Percentiles rank a stretch among this genome's conserved stretches.
Evolutionary conservation across 2,329 filamentous ascomycete species (phyloP).

Genomic region (Penicillium sp.): DNA sequence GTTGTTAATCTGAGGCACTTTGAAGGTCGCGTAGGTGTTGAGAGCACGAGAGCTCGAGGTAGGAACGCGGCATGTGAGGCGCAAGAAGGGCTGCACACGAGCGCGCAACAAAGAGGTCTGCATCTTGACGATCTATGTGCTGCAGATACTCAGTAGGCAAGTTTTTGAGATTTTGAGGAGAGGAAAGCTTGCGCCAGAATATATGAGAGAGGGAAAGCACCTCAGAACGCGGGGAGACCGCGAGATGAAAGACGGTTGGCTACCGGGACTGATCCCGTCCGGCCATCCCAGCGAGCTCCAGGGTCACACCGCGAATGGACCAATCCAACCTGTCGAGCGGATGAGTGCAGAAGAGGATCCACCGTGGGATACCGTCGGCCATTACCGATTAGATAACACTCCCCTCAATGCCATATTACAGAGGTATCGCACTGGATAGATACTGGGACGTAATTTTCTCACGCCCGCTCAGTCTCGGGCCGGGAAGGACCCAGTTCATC

Average conservation of each 20-base stretch:
- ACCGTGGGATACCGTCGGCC: background rate
- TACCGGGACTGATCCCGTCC: slow-evolving; percentile 5
- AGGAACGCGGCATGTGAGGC: slow-evolving; percentile 22
- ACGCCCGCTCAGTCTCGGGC: background rate
- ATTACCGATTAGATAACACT: background rate
- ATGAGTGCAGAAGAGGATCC: background rate
- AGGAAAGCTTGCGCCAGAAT: background rate
- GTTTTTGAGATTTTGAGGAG: background rate
- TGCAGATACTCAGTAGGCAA: background rate
- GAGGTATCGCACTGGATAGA: background rate
- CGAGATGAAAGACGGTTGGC: background rate
- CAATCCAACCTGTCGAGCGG: background rate
- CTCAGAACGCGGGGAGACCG: background rate
- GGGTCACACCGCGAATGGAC: background rate
- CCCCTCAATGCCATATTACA: background rate
- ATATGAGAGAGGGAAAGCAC: background rate
- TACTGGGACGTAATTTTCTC: background rate
- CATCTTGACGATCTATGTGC: slow-evolving; percentile 21
- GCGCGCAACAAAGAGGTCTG: slow-evolving; percentile 33
- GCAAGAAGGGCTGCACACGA: slow-evolving; percentile 27
- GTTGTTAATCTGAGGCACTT: slow-evolving; percentile 81
- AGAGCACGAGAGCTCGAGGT: slow-evolving; percentile 29
- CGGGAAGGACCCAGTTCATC: background rate
- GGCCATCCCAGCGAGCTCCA: background rate
- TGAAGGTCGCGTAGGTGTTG: slow-evolving; percentile 77